Base-by-base conservation (phyloP, 2,329 filamentous ascomycete species). In the Aurifilum marmelostoma region DNA sequence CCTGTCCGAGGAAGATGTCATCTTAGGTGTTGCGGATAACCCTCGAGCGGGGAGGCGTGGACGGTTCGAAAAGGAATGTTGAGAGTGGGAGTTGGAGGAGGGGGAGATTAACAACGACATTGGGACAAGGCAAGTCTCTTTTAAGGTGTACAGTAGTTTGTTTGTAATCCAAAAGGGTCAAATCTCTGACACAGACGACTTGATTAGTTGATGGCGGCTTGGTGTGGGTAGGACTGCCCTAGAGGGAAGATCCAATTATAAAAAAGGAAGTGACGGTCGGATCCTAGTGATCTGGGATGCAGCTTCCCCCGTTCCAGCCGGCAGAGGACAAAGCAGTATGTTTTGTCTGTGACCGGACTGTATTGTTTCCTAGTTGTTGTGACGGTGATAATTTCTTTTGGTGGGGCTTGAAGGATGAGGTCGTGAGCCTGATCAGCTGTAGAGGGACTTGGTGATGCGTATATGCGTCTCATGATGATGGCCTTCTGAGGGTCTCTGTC, bases 41-140 rank as follows among this genome's bases (percentile, higher is more conserved):
- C 54, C 27, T 54, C 66, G 63, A 50, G 58, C 50, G 11, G 29
- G 27, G 6, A 37, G 37, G 9, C 21, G 59, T 12, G 16, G 64
- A 14, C 58, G 43, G 21, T 29, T 34, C 11, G 32, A 27, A 18
- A 39, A 52, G 27, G 50, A 54, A n/a, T 59, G 60, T 14, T 65
- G 69, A n/a, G 69, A 67, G 54, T 63, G 62, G 47, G 60, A 59
- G n/a, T 63, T 66, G 21, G 67, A 39, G 37, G 67, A 62, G 24
- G 67, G 69, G 4, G 65, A 61, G n/a, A 71, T 63, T 8, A 71
- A 64, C 61, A 52, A 63, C 37, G 69, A 62, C 69, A 71, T 71
- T 52, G 34, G 63, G 59, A 47, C 18, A 41, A 41, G 39, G 37
- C 34, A 24, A 16, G 56, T 21, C 41, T 21, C 41, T 47, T 12